These are phyloP conservation scores for Arabidopsis arenosa DNA, from an alignment of 345 rosid genomes.

Conservation along the genomic window DNA sequence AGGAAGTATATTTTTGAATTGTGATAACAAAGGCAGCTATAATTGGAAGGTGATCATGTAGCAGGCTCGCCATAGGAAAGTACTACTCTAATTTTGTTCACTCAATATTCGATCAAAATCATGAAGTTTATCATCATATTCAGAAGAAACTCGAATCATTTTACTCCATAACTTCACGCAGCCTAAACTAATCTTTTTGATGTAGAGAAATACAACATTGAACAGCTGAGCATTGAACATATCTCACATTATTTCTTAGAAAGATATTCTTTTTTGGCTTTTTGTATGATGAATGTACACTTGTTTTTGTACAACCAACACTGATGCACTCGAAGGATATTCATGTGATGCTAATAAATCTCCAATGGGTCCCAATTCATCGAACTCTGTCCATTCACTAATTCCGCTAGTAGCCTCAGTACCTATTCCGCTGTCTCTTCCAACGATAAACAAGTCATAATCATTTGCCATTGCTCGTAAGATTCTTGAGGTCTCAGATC, in stretches of 20 bases:
- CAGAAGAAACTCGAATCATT: not conserved
- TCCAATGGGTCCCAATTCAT: conserved; percentile 64
- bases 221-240: conserved; percentile 14
- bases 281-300: conserved; percentile 29
- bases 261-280: not conserved
- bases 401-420: conserved; percentile 51
- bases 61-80: not conserved
- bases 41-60: not conserved
- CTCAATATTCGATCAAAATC: conserved; percentile 7
- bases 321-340: conserved; percentile 45
- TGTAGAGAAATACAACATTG: not conserved
- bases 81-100: not conserved
- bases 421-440: conserved; percentile 47
- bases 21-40: not conserved
- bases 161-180: not conserved
- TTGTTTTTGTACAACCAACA: conserved; percentile 44
- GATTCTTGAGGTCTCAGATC: conserved; percentile 47
- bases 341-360: conserved; percentile 64
- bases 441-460: conserved; percentile 55
- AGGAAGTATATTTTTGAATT: not conserved
- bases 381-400: conserved; percentile 61
- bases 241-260: conserved; percentile 2
- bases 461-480: conserved; percentile 44
- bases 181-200: not conserved
- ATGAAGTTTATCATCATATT: conserved; percentile 3